Evolutionary conservation across 768 basidiomycete species (phyloP), one percentile per base, ranked within the genome.

Genomic region (Cystobasidium tubakii): DNA sequence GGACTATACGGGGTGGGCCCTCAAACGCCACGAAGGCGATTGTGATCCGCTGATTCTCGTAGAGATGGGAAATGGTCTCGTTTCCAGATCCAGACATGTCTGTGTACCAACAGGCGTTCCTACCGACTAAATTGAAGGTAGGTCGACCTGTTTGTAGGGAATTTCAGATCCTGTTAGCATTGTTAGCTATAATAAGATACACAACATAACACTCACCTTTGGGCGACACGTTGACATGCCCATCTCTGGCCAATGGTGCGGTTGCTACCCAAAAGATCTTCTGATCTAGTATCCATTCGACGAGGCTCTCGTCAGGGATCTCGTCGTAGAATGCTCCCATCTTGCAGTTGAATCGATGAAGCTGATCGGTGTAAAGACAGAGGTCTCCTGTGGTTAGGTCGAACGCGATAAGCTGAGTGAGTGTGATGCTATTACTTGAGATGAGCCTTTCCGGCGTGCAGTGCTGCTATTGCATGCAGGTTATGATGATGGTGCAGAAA

Each of bases 11-110:
- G 3, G 73, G 73, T 3, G 75, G 73, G 0, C 75, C 73, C 0
- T 60, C 21, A 60, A 76, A 76, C 19, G 74, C 42, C 21, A 42
- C 62, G 43, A 74, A 69, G 67, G 75, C 64, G 54, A 78, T 31
- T 13, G 78, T 78, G 25, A 78, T 73, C 17, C 78, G 66, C 9
- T 66, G 67, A 64, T 78, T 78, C 43, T 78, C 76, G 19, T 63
- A 43, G 2, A 78, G 27, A 34, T 78, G 78, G 1, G 74, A 66
- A 23, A 78, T 63, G 1, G 78, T 77, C 50, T 78, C 78, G 46
- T 71, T 73, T 1, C 78, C 77, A 55, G 50, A 57, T 0, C 75
- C 75, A 0, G 75, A 66, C 44, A 74, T 65, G 39, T 76, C 76
- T 1, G 67, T 53, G 62, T 76, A 76, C 76, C 76, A 76, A 23